Evolutionary conservation across 2,329 filamentous ascomycete genomes (phyloP).

Genomic region (Diaporthe amygdali): DNA sequence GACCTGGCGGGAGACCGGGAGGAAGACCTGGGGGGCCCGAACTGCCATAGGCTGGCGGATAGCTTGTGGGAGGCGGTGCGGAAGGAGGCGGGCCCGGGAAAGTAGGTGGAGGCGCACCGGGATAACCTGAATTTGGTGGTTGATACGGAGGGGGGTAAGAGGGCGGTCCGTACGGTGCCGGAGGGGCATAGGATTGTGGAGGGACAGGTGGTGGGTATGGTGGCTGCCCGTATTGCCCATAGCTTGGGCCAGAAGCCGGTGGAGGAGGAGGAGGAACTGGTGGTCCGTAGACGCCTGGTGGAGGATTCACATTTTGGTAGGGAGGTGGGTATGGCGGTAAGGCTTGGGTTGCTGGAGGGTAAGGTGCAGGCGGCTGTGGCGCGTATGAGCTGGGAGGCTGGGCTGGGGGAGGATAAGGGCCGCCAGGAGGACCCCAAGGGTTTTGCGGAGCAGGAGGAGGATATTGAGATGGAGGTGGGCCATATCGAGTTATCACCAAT

Average conservation of each 20-base stretch:
- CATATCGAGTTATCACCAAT: constrained; percentile 44
- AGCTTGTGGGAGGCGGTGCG: constrained; percentile 14
- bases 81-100: constrained; percentile 16
- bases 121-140: constrained; percentile 13
- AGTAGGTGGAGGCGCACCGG: constrained; percentile 11
- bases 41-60: constrained; percentile 2
- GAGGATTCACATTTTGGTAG: constrained; percentile 19
- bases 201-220: constrained; percentile 21
- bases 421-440: constrained; percentile 28
- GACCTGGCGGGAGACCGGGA: not conserved
- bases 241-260: constrained; percentile 10
- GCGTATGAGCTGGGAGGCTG: constrained; percentile 29
- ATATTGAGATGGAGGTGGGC: constrained; percentile 34
- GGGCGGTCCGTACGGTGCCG: constrained; percentile 16
- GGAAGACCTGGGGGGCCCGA: constrained; percentile 2
- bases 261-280: constrained; percentile 16
- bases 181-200: constrained; percentile 21
- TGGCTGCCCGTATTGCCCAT: constrained; percentile 20
- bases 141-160: constrained; percentile 17
- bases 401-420: constrained; percentile 28
- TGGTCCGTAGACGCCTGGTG: constrained; percentile 20
- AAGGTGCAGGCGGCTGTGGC: constrained; percentile 18
- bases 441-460: constrained; percentile 27
- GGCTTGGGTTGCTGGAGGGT: constrained; percentile 23
- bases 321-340: constrained; percentile 27